Evolutionary conservation across 148 eudicot genomes (phyloP), one percentile per base, ranked within the genome.

Genomic region (Vaccinium macrocarpon): DNA sequence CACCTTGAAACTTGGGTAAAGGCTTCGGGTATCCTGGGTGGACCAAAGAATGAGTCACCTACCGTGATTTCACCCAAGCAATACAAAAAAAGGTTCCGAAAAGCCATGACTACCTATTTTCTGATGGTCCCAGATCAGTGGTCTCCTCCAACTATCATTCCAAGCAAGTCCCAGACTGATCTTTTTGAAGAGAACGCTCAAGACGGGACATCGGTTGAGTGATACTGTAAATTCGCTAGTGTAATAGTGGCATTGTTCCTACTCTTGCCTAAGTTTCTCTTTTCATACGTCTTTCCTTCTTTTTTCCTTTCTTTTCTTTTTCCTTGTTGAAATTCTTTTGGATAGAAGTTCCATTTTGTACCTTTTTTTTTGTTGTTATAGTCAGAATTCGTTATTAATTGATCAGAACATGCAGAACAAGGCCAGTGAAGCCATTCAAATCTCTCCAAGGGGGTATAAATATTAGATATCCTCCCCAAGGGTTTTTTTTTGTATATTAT

Each of bases 1-100:
- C 99, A 97, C 89, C 93, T 97, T 27, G 98, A 97, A 83, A 97
- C 98, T 57, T 97, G 99, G 99, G 98, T 94, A 50, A 97, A 97
- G 88, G 91, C 98, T 50, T 93, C 99, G 4, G 98, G 98, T 56
- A 94, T 95, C 75, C 96, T 97, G 0, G 99, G 99, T 32, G 98
- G 99, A 14, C 93, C 96, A 74, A 97, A 91, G 84, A 97, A 94
- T 59, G 92, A 89, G 5, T 87, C 98, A 25, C 99, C 99, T 25
- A 97, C 99, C 0, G 98, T 97, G 12, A 95, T 97, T 68, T 97
- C 98, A n/a, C 99, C 98, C 18, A 87, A 88, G 86, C 99, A 95
- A 83, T 97, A 95, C 89, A 93, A 97, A 90, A 95, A 90, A 88
- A 91, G 98, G 88, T 97, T 93, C 91, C 86, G 97, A 80, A 97